Conservation (phyloP, 129 eudicot genomes). For the Artemisia annua region DNA sequence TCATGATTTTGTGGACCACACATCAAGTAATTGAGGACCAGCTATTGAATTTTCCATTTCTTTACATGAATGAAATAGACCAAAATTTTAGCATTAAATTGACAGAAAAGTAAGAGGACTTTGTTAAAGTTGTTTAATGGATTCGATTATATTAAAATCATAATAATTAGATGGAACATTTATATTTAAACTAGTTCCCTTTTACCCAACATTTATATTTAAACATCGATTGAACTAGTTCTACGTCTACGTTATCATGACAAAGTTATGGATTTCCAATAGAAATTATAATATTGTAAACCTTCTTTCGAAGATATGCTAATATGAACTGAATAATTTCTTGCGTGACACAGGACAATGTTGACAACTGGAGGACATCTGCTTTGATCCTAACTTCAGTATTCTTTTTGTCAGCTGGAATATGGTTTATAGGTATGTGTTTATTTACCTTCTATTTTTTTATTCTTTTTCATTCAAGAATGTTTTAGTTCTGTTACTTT, state of each 20-base stretch:
- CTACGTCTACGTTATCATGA: not conserved
- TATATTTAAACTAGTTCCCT: not conserved
- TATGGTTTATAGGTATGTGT: slow-evolving; percentile 68
- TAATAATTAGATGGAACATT: not conserved
- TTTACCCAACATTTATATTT: no score
- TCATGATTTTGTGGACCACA: not conserved
- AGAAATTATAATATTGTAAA: not conserved
- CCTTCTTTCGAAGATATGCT: not conserved
- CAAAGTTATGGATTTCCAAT: not conserved
- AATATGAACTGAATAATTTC: slow-evolving; percentile 3
- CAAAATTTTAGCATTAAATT: not conserved
- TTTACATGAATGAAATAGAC: not conserved
- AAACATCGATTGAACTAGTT: not conserved
- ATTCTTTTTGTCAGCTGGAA: slow-evolving; percentile 61
- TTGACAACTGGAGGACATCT: slow-evolving; percentile 72
- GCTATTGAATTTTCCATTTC: no score
- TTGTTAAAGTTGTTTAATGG: not conserved
- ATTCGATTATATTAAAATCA: not conserved
- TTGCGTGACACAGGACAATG: slow-evolving; percentile 49
- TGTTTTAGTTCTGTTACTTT: no score
- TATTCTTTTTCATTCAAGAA: not conserved
- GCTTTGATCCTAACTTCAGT: slow-evolving; percentile 59
- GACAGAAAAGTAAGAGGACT: no score
- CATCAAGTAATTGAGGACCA: not conserved
- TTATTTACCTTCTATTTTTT: not conserved